These are phyloP conservation scores for Hyaloscypha variabilis DNA, from an alignment of 495 filamentous ascomycete genomes.

Conservation along the genomic window DNA sequence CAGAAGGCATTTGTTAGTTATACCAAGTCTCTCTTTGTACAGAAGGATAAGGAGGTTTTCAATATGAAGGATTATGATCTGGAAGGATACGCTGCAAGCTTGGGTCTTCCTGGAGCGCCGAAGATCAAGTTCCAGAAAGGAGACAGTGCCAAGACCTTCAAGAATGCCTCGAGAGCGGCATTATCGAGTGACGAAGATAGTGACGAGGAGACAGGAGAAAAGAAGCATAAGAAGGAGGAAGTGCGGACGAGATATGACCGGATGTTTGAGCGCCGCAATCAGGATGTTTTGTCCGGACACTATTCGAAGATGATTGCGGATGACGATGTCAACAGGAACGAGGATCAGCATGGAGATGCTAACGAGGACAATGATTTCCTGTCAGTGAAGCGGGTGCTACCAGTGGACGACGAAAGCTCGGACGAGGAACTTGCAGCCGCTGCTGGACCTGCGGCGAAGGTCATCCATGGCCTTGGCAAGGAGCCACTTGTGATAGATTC, in stretches of 20 bases:
- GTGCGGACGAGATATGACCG: slow-evolving; percentile 92
- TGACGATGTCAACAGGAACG: slow-evolving; percentile 45
- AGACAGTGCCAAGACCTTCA: slow-evolving; percentile 79
- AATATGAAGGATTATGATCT: slow-evolving; percentile 76
- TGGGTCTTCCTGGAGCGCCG: slow-evolving; percentile 89
- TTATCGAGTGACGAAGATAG: slow-evolving; percentile 55
- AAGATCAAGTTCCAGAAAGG: slow-evolving; percentile 91
- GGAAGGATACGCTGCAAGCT: slow-evolving; percentile 80
- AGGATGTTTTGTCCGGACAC: slow-evolving; percentile 90
- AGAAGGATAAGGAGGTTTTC: slow-evolving; percentile 93
- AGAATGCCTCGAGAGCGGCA: slow-evolving; percentile 75
- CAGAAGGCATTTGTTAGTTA: slow-evolving; percentile 96
- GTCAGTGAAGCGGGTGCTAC: slow-evolving; percentile 80
- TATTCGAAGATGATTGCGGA: slow-evolving; percentile 84
- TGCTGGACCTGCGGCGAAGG: slow-evolving; percentile 45
- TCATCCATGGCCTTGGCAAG: slow-evolving; percentile 52
- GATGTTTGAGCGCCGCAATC: slow-evolving; percentile 95
- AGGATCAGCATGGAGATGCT: slow-evolving; percentile 46
- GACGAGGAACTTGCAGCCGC: slow-evolving; percentile 34
- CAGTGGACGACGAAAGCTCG: slow-evolving; percentile 53
- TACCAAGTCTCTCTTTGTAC: slow-evolving; percentile 76
- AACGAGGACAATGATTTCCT: slow-evolving; percentile 81
- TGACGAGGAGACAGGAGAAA: slow-evolving; percentile 42
- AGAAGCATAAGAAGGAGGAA: slow-evolving; percentile 58
- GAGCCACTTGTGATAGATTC: slow-evolving; percentile 83